Conservation (phyloP, 2,329 filamentous ascomycete genomes). For the Cytospora leucostoma region DNA sequence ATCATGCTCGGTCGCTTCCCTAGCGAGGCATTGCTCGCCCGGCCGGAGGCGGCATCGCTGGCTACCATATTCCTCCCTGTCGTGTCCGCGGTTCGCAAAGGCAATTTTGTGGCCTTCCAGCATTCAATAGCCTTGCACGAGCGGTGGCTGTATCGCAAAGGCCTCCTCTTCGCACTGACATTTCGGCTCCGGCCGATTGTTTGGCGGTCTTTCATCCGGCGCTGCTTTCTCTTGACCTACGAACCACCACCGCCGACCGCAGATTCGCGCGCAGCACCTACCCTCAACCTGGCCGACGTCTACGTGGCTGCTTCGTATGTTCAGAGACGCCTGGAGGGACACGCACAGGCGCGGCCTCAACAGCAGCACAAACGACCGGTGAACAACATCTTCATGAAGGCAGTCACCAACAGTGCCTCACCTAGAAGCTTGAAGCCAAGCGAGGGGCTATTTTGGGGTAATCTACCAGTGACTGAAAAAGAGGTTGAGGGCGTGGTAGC, state of each 20-base stretch:
- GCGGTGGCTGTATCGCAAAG: slow-evolving; percentile 74
- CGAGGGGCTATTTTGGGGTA: slow-evolving; percentile 65
- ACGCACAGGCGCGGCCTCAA: slow-evolving; percentile 44
- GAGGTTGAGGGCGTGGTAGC: slow-evolving; percentile 79
- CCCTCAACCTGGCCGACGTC: slow-evolving; percentile 71
- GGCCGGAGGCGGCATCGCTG: slow-evolving; percentile 67
- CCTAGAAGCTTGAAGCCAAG: slow-evolving; percentile 53
- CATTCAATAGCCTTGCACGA: slow-evolving; percentile 64
- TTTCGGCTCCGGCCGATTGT: slow-evolving; percentile 79
- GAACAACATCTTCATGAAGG: slow-evolving; percentile 54
- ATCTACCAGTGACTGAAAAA: slow-evolving; percentile 57
- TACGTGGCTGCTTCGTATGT: slow-evolving; percentile 64
- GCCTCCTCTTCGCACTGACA: slow-evolving; percentile 73
- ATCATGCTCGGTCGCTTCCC: slow-evolving; percentile 85
- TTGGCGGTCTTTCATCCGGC: slow-evolving; percentile 80
- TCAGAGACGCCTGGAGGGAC: slow-evolving; percentile 65
- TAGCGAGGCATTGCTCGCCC: slow-evolving; percentile 62
- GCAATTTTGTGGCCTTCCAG: slow-evolving; percentile 75
- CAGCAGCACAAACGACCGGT: slow-evolving; percentile 38
- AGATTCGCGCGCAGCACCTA: slow-evolving; percentile 65
- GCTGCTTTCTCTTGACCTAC: slow-evolving; percentile 77
- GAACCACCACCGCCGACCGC: slow-evolving; percentile 58
- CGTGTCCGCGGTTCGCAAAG: slow-evolving; percentile 69
- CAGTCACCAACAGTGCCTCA: slow-evolving; percentile 50
- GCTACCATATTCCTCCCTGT: slow-evolving; percentile 72